These are phyloP conservation scores for Silene vulgaris DNA, from an alignment of 179 eudicot genomes.

Conservation along the genomic window DNA sequence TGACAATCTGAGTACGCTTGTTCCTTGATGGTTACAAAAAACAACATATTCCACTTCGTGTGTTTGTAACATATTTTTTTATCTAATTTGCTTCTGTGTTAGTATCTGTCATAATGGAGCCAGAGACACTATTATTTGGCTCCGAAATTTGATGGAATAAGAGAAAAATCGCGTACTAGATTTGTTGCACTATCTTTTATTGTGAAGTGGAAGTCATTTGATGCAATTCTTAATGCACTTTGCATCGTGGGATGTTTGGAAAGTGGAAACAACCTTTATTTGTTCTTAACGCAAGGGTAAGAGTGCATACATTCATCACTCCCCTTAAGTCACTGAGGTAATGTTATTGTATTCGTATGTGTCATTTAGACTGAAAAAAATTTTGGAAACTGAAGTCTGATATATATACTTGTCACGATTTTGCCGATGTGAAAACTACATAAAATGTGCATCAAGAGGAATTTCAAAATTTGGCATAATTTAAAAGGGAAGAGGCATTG, in stretches of 20 bases:
- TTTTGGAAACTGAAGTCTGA: not conserved
- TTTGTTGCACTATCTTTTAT: no score
- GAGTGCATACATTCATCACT: not conserved
- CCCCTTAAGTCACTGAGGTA: not conserved
- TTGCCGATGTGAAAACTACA: not conserved
- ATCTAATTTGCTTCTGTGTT: no score
- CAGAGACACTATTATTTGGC: no score
- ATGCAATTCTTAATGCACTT: no score
- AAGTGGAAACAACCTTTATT: not conserved
- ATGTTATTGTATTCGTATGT: not conserved
- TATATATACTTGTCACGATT: not conserved
- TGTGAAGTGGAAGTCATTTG: no score
- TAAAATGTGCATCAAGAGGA: not conserved
- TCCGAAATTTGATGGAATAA: no score
- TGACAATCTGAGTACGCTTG: no score
- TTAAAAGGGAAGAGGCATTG: not conserved
- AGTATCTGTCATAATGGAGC: no score
- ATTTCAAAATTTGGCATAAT: not conserved
- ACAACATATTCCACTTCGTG: not conserved
- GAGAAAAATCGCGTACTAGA: no score
- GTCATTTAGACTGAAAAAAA: not conserved
- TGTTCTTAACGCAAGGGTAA: not conserved
- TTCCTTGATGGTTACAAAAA: no score
- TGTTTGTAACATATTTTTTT: not conserved
- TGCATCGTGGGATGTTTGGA: not conserved